Conservation (phyloP, 176 grass and related monocot species). For the Eleusine indica region DNA sequence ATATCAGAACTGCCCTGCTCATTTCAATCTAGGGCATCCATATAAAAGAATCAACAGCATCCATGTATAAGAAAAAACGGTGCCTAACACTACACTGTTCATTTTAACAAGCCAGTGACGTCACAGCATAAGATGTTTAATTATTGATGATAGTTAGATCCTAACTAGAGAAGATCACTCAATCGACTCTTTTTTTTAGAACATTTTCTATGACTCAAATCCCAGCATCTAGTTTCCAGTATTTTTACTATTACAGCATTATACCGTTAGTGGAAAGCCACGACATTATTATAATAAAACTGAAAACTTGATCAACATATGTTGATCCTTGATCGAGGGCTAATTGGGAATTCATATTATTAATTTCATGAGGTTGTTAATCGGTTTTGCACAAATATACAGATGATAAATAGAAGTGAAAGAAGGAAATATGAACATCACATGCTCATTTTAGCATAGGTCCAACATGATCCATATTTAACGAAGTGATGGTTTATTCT, state of each 20-base stretch:
- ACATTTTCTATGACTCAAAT: neutral
- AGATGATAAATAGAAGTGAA: neutral
- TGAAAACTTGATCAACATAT: neutral
- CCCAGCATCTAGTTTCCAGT: neutral
- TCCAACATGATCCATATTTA: neutral
- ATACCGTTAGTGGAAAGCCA: neutral
- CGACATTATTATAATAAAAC: neutral
- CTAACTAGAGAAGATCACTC: neutral
- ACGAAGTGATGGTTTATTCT: neutral
- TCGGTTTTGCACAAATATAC: slow-evolving; percentile 13
- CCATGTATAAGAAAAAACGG: neutral
- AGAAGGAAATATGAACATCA: neutral
- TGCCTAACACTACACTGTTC: neutral
- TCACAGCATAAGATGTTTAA: neutral
- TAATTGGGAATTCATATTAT: neutral
- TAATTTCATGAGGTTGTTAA: neutral
- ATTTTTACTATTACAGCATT: slow-evolving; percentile 3
- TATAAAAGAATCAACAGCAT: neutral
- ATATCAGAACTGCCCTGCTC: neutral
- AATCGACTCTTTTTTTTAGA: neutral
- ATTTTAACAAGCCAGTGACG: neutral
- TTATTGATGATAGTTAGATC: slow-evolving; percentile 17
- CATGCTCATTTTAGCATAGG: neutral
- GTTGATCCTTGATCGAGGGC: neutral
- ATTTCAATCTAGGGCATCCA: neutral